phyloP scores from a whole-genome alignment of 495 filamentous ascomycete genomes.

The Annulohypoxylon bovei region DNA sequence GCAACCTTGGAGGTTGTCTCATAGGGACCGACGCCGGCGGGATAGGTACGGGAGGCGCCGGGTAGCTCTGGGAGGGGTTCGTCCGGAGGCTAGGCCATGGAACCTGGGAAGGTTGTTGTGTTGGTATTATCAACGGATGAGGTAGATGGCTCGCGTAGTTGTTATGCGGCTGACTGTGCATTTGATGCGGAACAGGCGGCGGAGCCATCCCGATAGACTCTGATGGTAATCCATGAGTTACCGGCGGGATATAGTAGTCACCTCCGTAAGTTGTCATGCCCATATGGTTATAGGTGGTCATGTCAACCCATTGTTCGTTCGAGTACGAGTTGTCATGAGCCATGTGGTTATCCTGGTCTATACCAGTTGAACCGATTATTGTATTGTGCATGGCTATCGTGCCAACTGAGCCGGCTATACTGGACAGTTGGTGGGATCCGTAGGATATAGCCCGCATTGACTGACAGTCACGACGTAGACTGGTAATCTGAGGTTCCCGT shows the following conservation, averaged over 20 bases:
- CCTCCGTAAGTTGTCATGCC: conserved; percentile 58
- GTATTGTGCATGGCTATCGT: conserved; percentile 60
- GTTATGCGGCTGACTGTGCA: conserved; percentile 49
- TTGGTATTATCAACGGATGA: conserved; percentile 66
- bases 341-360: conserved; percentile 60
- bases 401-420: conserved; percentile 41
- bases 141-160: conserved; percentile 47
- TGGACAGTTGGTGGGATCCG: conserved; percentile 36
- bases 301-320: conserved; percentile 58
- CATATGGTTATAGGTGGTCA: conserved; percentile 58
- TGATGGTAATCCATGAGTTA: conserved; percentile 57
- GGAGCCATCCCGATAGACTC: conserved; percentile 58
- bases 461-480: conserved; percentile 36
- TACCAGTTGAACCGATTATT: conserved; percentile 57
- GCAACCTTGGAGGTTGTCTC: conserved; percentile 56
- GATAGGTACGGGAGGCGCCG: conserved; percentile 65
- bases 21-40: conserved; percentile 63
- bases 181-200: conserved; percentile 51
- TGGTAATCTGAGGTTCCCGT: conserved; percentile 28
- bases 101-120: conserved; percentile 66
- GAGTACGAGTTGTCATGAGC: conserved; percentile 55
- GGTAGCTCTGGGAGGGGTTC: conserved; percentile 60
- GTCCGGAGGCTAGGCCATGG: conserved; percentile 78
- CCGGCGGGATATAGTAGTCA: conserved; percentile 55
- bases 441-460: conserved; percentile 38